A percentile compares a stretch with the other conserved stretches of the same genome.
Evolutionary conservation across 352 stramenopile species (phyloP).

Genomic region (Globisporangium spiculum): DNA sequence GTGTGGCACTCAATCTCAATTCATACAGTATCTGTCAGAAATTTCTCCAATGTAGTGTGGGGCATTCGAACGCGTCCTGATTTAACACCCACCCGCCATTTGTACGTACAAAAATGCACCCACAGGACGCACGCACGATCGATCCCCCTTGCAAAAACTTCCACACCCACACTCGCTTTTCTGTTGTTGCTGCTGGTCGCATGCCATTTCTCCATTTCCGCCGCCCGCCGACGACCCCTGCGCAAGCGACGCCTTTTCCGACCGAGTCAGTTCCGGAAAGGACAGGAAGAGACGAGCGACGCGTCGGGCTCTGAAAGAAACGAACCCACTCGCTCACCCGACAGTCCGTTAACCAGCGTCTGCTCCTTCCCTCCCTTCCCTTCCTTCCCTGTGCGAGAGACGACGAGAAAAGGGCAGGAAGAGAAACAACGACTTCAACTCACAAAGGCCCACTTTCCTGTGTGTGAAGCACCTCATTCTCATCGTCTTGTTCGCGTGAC

Average conservation of each 20-base stretch:
- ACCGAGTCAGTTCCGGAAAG: background rate
- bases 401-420: background rate
- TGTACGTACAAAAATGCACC: constrained; percentile 2
- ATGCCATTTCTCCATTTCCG: constrained; percentile 3
- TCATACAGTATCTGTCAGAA: background rate
- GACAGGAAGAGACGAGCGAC: constrained; percentile 5
- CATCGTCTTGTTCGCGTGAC: background rate
- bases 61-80: background rate
- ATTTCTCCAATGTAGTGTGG: background rate
- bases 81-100: constrained; percentile 6
- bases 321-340: background rate
- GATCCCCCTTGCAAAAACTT: background rate
- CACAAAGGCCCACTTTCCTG: background rate
- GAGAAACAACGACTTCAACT: constrained; percentile 1
- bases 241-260: background rate
- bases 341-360: background rate
- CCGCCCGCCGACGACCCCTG: background rate
- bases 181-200: background rate
- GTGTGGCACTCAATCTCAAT: background rate
- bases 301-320: constrained; percentile 7
- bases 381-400: background rate
- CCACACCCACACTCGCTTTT: background rate
- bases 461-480: background rate
- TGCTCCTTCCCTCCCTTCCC: background rate
- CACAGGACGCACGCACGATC: background rate